Percentiles rank a stretch among this genome's conserved stretches.
Evolutionary conservation across 768 basidiomycete genomes (phyloP).

Genomic region (Phaffia tasmanica): DNA sequence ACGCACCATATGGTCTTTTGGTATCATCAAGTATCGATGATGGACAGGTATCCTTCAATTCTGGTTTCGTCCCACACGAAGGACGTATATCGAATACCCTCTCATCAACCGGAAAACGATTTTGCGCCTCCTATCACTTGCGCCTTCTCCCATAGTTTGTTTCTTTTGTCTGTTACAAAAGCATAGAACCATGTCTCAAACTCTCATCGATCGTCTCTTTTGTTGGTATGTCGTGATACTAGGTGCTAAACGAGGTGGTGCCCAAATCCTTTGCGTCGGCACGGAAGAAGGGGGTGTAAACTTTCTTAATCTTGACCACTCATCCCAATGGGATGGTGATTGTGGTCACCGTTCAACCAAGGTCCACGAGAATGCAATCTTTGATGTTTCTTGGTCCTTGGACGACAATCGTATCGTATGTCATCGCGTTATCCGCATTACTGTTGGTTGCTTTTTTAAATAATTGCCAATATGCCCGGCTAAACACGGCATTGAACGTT

Average conservation of each 20-base stretch:
- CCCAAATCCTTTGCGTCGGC: constrained; percentile 28
- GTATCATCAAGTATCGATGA: constrained; percentile 8
- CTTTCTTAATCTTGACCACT: constrained; percentile 28
- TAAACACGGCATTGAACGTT: not conserved
- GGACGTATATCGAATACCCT: constrained; percentile 22
- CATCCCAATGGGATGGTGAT: constrained; percentile 19
- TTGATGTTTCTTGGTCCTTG: constrained; percentile 33
- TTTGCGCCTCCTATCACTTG: constrained; percentile 33
- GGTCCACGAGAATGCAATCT: constrained; percentile 35
- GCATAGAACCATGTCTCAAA: not conserved
- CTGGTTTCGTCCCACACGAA: constrained; percentile 18
- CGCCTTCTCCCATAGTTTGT: constrained; percentile 30
- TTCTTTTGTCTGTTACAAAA: not conserved
- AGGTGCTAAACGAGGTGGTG: constrained; percentile 29
- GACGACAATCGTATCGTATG: constrained; percentile 31
- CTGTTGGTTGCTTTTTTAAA: not conserved
- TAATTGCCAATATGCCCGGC: not conserved
- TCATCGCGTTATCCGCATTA: not conserved
- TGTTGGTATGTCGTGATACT: not conserved
- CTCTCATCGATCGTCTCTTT: not conserved
- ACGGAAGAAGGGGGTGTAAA: constrained; percentile 33
- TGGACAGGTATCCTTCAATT: constrained; percentile 14
- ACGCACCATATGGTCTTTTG: too few species aligned
- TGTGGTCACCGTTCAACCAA: not conserved
- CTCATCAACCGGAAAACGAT: constrained; percentile 8